phyloP scores from a whole-genome alignment of 1,139 yeast species.

The Wickerhamomyces sp. region DNA sequence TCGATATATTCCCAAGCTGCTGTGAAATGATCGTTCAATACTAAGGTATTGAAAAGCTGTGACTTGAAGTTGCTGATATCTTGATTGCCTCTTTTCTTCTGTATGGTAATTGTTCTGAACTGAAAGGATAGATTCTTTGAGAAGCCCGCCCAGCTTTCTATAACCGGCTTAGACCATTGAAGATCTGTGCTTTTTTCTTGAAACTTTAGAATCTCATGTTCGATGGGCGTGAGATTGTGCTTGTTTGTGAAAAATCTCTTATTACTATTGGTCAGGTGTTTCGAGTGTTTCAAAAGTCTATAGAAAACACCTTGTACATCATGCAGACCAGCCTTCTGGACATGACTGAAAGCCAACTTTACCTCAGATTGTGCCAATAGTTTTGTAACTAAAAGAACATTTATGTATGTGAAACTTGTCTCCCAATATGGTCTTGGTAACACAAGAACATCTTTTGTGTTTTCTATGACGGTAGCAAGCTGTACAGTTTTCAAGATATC shows the following conservation, averaged over 20 bases:
- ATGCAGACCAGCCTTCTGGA: constrained; percentile 3
- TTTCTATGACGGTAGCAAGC: constrained; percentile 9
- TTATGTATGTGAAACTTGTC: constrained; percentile 13
- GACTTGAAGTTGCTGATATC: not conserved
- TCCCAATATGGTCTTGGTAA: constrained; percentile 13
- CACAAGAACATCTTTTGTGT: constrained; percentile 5
- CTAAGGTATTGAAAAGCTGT: not conserved
- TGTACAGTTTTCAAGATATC: constrained; percentile 13
- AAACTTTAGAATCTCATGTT: not conserved
- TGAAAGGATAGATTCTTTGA: not conserved
- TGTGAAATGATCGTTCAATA: not conserved
- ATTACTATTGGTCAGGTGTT: not conserved
- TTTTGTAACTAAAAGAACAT: constrained; percentile 10
- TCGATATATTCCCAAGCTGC: not conserved
- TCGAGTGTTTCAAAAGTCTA: constrained; percentile 2
- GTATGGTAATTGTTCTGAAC: not conserved
- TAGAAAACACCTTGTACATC: constrained; percentile 11
- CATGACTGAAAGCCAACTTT: constrained; percentile 8
- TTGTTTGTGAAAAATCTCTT: not conserved
- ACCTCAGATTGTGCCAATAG: constrained; percentile 6
- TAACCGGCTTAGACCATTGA: no score
- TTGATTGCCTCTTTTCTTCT: not conserved
- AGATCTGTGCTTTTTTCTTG: no score
- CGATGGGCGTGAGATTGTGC: not conserved
- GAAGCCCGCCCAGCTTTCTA: not conserved